Evolutionary conservation across 106 monocot genomes (phyloP), one percentile per base, ranked within the genome.

Genomic region (Dioscorea zingiberensis): DNA sequence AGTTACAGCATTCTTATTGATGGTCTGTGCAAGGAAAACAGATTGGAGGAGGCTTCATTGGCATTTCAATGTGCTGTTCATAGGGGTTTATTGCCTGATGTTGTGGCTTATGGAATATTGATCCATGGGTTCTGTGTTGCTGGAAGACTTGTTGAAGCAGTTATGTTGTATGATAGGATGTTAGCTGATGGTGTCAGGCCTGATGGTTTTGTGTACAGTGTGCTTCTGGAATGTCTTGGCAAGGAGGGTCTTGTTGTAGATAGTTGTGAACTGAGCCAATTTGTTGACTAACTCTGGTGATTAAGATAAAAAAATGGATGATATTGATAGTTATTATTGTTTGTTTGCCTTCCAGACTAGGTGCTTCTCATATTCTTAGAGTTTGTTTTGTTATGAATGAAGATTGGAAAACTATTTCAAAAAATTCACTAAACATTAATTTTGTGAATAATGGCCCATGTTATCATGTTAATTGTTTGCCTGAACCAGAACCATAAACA

Each of bases 61-160:
- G 67, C 80, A 70, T 81, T 84, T 77, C 64, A 84, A 3, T 69
- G 68, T 65, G 84, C 84, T 47, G 65, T 51, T 2, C 51, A 25
- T 4, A 66, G 71, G 47, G 75, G 87, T 16, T 62, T 80, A 54
- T 54, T 84, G 64, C 87, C 87, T 74, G 83, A 87, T 75, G 77
- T 84, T 72, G 80, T 83, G 57, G 74, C 74, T 49, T 87, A 87
- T 68, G 70, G 73, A n/a, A 87, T 80, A 64, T 55, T 87, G 30
- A 80, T 87, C 45, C 73, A 46, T 58, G 77, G 80, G 13, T 74
- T 27, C 19, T 71, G 77, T 56, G 48, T 55, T 44, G 73, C 58
- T 49, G 83, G 80, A 53, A 77, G 74, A 69, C 44, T 71, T 25
- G 38, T 29, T 64, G 77, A 75, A 72, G 84, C 87, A 16, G 67